A percentile compares a stretch with the other conserved stretches of the same genome.
phyloP scores from a whole-genome alignment of 805 yeast genomes.

The Pichia thaimueangensis region DNA sequence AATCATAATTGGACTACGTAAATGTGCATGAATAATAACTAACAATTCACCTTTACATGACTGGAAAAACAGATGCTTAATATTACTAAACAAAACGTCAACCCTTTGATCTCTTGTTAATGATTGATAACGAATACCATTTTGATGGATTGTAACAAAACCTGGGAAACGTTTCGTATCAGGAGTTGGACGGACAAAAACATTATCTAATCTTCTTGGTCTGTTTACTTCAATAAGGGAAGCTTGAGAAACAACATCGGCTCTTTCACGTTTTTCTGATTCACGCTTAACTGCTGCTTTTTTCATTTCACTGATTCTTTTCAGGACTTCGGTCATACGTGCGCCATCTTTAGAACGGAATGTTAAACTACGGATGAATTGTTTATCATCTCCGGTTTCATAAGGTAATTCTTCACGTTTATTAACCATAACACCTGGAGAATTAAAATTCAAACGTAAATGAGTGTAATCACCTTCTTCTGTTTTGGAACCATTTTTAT shows the following conservation, averaged over 20 bases:
- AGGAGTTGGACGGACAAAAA: constrained; percentile 90
- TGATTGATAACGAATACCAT: constrained; percentile 91
- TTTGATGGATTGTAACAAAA: constrained; percentile 82
- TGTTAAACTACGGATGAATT: constrained; percentile 80
- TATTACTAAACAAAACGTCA: constrained; percentile 83
- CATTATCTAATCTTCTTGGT: constrained; percentile 79
- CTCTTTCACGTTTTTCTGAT: constrained; percentile 82
- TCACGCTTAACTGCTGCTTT: constrained; percentile 88
- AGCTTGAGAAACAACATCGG: constrained; percentile 92
- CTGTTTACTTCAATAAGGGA: constrained; percentile 78
- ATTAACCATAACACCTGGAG: constrained; percentile 62
- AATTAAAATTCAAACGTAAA: constrained; percentile 81
- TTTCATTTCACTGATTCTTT: constrained; percentile 86
- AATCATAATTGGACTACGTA: constrained; percentile 87
- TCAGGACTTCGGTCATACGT: constrained; percentile 83
- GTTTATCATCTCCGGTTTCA: constrained; percentile 80
- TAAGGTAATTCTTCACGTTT: constrained; percentile 81
- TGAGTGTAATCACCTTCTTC: constrained; percentile 96
- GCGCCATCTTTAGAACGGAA: constrained; percentile 86
- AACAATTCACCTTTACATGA: constrained; percentile 93
- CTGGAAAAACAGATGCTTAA: constrained; percentile 91
- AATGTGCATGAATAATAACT: constrained; percentile 86
- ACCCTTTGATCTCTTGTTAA: constrained; percentile 82
- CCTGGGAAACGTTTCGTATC: constrained; percentile 97
- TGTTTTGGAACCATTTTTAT: constrained; percentile 88